Percentiles rank a stretch among this genome's conserved stretches.
Evolutionary conservation across 495 filamentous ascomycete genomes (phyloP).

Genomic region (Penicillium flavigenum): DNA sequence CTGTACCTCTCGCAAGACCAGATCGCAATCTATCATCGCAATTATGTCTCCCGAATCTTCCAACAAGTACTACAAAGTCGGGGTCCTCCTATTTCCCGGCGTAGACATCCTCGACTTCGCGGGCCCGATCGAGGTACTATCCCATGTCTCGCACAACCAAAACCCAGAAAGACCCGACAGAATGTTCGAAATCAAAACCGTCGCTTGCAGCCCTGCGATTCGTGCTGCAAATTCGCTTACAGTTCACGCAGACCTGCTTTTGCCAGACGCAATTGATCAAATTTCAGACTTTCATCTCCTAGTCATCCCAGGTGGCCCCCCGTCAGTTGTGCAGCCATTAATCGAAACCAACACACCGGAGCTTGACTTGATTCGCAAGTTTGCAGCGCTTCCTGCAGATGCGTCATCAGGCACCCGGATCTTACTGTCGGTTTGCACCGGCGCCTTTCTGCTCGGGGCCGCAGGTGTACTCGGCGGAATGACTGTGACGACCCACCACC

Average conservation of each 20-base stretch:
- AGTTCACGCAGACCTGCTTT: slow-evolving; percentile 23
- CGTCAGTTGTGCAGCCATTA: slow-evolving; percentile 25
- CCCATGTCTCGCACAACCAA: slow-evolving; percentile 34
- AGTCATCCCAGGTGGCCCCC: slow-evolving; percentile 56
- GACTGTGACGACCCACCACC: slow-evolving; percentile 70
- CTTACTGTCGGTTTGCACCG: slow-evolving; percentile 74
- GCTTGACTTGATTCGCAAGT: slow-evolving; percentile 31
- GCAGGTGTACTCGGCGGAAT: slow-evolving; percentile 70
- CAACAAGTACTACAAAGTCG: slow-evolving; percentile 31
- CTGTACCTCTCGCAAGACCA: slow-evolving; percentile 1
- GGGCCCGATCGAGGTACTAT: slow-evolving; percentile 61
- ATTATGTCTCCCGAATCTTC: slow-evolving; percentile 15
- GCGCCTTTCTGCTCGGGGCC: slow-evolving; percentile 68
- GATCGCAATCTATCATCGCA: slow-evolving; percentile 2
- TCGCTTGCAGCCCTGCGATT: slow-evolving; percentile 39
- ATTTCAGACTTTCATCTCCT: slow-evolving; percentile 71
- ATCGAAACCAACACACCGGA: slow-evolving; percentile 25
- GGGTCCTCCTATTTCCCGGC: slow-evolving; percentile 44
- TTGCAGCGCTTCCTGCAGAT: slow-evolving; percentile 24
- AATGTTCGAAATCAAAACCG: slow-evolving; percentile 33
- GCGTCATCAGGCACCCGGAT: slow-evolving; percentile 42
- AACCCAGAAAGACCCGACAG: slow-evolving; percentile 29
- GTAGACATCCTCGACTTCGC: slow-evolving; percentile 63
- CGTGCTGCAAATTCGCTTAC: slow-evolving; percentile 25
- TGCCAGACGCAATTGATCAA: slow-evolving; percentile 61